A percentile compares a stretch with the other conserved stretches of the same genome.
Conservation (phyloP, 2,329 filamentous ascomycete genomes). For the Pseudofabraea citricarpa region DNA sequence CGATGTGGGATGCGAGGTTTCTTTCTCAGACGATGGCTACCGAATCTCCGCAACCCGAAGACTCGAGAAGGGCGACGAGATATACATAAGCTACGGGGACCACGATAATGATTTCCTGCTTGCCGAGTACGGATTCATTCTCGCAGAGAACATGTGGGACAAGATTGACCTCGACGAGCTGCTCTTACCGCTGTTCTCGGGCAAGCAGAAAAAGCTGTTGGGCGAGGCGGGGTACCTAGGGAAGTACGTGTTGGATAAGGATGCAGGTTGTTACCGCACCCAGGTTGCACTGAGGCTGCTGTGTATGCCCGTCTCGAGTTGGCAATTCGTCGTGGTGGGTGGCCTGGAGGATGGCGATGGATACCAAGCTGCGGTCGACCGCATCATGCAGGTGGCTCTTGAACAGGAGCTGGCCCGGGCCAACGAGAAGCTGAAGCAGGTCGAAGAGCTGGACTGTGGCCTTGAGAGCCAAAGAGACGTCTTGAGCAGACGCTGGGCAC, state of each 20-base stretch:
- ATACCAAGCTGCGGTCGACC: conserved; percentile 35
- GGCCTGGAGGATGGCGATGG: conserved; percentile 40
- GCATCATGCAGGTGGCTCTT: conserved; percentile 28
- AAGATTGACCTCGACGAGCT: conserved; percentile 23
- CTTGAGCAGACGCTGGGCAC: not conserved
- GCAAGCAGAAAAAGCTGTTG: conserved; percentile 32
- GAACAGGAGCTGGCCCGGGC: conserved; percentile 1
- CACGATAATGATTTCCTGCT: conserved; percentile 71
- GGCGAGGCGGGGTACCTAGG: conserved; percentile 44
- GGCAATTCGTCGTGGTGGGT: conserved; percentile 40
- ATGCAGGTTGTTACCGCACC: conserved; percentile 49
- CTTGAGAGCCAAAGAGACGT: not conserved
- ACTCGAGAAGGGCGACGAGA: conserved; percentile 55
- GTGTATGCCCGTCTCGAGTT: conserved; percentile 31
- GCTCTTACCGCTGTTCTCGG: conserved; percentile 20
- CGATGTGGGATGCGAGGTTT: conserved; percentile 45
- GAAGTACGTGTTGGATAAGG: conserved; percentile 44
- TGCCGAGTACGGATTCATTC: conserved; percentile 49
- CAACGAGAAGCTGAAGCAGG: not conserved
- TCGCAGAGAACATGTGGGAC: conserved; percentile 25
- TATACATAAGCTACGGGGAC: conserved; percentile 64
- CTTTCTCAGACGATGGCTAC: conserved; percentile 46
- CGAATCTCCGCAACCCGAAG: conserved; percentile 44
- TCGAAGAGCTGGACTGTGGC: not conserved
- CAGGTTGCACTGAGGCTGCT: conserved; percentile 46